Base-by-base conservation (phyloP, 1,284 basidiomycete genomes). In the Volvariella volvacea region DNA sequence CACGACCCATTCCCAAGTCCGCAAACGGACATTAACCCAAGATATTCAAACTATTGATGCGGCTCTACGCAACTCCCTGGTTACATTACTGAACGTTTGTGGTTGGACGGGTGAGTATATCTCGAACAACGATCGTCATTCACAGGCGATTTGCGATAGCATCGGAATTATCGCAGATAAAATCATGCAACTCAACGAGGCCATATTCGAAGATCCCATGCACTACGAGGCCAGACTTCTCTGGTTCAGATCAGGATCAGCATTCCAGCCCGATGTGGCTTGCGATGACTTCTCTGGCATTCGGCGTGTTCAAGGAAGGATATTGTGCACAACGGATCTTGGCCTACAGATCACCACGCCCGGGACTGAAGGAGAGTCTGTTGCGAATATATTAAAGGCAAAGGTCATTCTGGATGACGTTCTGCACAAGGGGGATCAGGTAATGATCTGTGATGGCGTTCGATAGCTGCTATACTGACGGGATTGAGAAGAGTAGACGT, bases 131-230 rank as follows among this genome's bases (percentile, higher is more conserved):
- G 25, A 28, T 6, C 25, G 25, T 12, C 25, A 28, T 66, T 14
- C 54, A 76, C 33, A 60, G 60, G 39, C 61, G 66, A 22, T 76
- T 36, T 58, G 59, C 2, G 62, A 60, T 9, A 60, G 63, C n/a
- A 53, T 78, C 3, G 58, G 59, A 22, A 60, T 60, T 17, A 62
- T 80, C 10, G 62, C 70, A 30, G 59, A 60, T 21, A 57, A 66
- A 43, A 67, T 72, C 0, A 53, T 71, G 17, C 59, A 62, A 7
- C 49, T 81, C 41, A 74, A 77, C 50, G 67, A 65, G 51, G 68
- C 65, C 4, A 66, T 76, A 21, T 75, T 76, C 1, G 74, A 78
- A 52, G 68, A 70, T 16, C 61, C 80, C 25, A 70, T 71, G 0
- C 75, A 72, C 0, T 68, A 67, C 33, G 76, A 77, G 48, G 47